phyloP scores from a whole-genome alignment of 2,329 filamentous ascomycete genomes.

The Aureobasidium subglaciale region DNA sequence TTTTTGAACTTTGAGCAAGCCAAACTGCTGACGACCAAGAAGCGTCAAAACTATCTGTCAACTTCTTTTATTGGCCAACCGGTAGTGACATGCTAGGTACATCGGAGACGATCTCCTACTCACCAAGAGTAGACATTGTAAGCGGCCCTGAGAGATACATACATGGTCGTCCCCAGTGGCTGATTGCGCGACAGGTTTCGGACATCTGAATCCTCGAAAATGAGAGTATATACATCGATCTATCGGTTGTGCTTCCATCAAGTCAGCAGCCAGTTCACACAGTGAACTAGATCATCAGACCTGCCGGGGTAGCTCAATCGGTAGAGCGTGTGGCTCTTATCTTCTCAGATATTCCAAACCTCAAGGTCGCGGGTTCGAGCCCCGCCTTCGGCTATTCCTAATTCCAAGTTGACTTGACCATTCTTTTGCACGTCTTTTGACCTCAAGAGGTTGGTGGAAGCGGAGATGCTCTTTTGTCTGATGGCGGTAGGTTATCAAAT shows the following conservation, averaged over 20 bases:
- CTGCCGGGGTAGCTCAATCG: slow-evolving; percentile 43
- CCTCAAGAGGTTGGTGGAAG: too few relatives aligned
- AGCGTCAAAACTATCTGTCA: too few relatives aligned
- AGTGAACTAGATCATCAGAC: slow-evolving; percentile 4
- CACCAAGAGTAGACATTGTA: too few relatives aligned
- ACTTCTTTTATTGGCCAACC: too few relatives aligned
- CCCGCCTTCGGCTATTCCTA: slow-evolving; percentile 24
- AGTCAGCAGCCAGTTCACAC: slow-evolving; percentile 3
- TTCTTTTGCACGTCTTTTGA: not conserved
- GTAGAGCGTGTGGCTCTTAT: slow-evolving; percentile 42
- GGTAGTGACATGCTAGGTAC: too few relatives aligned
- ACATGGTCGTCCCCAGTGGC: too few relatives aligned
- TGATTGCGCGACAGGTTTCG: too few relatives aligned
- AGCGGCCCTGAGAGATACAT: too few relatives aligned
- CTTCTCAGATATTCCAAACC: slow-evolving; percentile 10
- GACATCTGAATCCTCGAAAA: too few relatives aligned
- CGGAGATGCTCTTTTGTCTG: too few relatives aligned
- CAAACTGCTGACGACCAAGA: not conserved
- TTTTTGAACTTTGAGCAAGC: not conserved
- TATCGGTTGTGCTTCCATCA: not conserved
- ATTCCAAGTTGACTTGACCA: not conserved
- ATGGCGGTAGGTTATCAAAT: too few relatives aligned
- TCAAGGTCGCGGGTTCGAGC: slow-evolving; percentile 23
- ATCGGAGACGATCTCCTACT: too few relatives aligned
- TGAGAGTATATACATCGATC: not conserved